Evolutionary conservation across 495 filamentous ascomycete species (phyloP).

Genomic region (Cryomyces minteri): DNA sequence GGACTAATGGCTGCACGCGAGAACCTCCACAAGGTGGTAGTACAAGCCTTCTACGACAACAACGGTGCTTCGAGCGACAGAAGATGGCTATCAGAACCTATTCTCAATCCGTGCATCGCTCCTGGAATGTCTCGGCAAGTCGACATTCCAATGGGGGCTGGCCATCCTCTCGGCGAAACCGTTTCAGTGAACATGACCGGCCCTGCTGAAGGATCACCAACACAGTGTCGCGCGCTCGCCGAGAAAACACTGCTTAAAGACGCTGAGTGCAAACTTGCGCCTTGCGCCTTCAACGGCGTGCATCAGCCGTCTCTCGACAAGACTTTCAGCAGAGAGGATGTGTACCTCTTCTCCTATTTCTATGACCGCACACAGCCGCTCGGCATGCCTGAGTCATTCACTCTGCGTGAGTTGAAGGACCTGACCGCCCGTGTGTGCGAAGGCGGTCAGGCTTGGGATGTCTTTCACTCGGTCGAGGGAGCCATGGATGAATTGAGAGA

Average conservation of each 20-base stretch:
- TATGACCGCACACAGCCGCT: conserved; percentile 81
- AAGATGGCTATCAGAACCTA: conserved; percentile 40
- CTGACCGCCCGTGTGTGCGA: conserved; percentile 69
- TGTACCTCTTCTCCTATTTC: conserved; percentile 96
- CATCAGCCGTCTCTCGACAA: conserved; percentile 85
- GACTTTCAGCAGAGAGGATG: conserved; percentile 81
- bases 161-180: conserved; percentile 36
- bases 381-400: conserved; percentile 93
- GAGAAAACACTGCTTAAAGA: conserved; percentile 87
- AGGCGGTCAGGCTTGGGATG: conserved; percentile 51
- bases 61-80: conserved; percentile 22
- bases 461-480: conserved; percentile 52
- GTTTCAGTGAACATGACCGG: conserved; percentile 74
- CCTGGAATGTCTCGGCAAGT: conserved; percentile 55
- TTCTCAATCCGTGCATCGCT: conserved; percentile 79
- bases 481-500: conserved; percentile 58
- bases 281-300: conserved; percentile 94
- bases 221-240: conserved; percentile 75
- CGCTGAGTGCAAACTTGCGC: conserved; percentile 57
- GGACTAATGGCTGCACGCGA: conserved; percentile 90
- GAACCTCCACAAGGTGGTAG: conserved; percentile 54
- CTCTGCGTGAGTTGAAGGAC: conserved; percentile 67
- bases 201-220: conserved; percentile 46
- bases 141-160: conserved; percentile 42
- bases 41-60: conserved; percentile 33